Evolutionary conservation across 2,329 filamentous ascomycete genomes (phyloP).

Genomic region (Tolypocladium guangdongense): DNA sequence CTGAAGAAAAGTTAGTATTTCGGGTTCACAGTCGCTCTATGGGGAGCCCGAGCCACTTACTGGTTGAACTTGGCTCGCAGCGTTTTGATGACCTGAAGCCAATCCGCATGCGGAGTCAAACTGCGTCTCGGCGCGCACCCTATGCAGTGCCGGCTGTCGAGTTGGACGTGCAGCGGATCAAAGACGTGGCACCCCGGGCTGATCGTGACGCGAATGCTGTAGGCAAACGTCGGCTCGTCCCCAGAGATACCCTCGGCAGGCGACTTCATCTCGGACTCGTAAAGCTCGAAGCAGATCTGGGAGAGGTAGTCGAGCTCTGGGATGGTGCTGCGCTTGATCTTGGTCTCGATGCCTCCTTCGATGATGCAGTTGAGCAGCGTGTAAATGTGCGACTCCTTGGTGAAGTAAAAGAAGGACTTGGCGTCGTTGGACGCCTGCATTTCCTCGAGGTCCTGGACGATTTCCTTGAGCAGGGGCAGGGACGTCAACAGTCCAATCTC

Average conservation of each 20-base stretch:
- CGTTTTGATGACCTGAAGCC: conserved; percentile 95
- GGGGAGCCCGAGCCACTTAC: conserved; percentile 38
- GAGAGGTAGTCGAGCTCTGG: conserved; percentile 95
- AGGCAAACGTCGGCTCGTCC: conserved; percentile 69
- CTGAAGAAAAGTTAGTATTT: conserved; percentile 21
- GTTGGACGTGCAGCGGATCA: conserved; percentile 89
- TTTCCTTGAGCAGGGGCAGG: conserved; percentile 86
- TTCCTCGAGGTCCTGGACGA: conserved; percentile 92
- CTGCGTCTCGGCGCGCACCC: conserved; percentile 85
- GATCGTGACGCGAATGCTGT: conserved; percentile 93
- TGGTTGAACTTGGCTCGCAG: conserved; percentile 90
- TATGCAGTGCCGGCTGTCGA: conserved; percentile 94
- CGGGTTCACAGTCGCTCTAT: too few species aligned
- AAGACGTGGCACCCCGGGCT: conserved; percentile 94
- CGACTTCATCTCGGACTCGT: conserved; percentile 76
- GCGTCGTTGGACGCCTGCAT: conserved; percentile 90
- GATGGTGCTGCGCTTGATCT: conserved; percentile 90
- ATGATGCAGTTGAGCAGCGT: conserved; percentile 96
- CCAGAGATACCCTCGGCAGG: conserved; percentile 22
- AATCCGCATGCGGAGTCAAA: conserved; percentile 83
- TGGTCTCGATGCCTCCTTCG: conserved; percentile 91
- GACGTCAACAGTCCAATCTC: conserved; percentile 95
- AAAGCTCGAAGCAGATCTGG: conserved; percentile 96
- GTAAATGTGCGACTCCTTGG: conserved; percentile 98
- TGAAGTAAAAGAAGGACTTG: conserved; percentile 98